Evolutionary conservation across 2,329 filamentous ascomycete species (phyloP), one percentile per base, ranked within the genome.

Genomic region (Trichoderma sp.): DNA sequence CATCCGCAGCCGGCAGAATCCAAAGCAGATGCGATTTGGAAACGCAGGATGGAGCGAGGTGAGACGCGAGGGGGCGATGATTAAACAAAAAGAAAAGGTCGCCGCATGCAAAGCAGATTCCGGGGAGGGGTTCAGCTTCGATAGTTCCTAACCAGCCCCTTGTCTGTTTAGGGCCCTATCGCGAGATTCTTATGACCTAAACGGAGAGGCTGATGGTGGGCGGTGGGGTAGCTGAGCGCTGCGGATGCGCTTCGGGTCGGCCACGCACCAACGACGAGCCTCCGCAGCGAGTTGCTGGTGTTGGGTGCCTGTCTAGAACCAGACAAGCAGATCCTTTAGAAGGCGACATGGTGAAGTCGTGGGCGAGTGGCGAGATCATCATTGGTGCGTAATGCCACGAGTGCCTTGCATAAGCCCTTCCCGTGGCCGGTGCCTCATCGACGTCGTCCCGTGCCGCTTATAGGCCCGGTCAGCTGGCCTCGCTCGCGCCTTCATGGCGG

Each of bases 211-310:
- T 43, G 16, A n/a, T n/a, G 19, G 40, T 43, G 40, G 40, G 40
- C 19, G n/a, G 63, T 35, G 63, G 63, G 63, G 63, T 66, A 66
- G 63, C 63, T 66, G 53, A 66, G 24, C 40, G 40, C 49, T 57
- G 29, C 55, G 55, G 55, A 24, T 33, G 61, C 21, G 16, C 7
- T 24, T 31, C 33, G 37, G 53, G 29, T 53, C 33, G 21, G 21
- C 43, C 43, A 3, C 21, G n/a, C 19, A 24, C 10, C 43, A 21
- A 13, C 43, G n/a, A 49, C 14, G 21, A 21, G 2, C 13, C 47
- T 49, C 47, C 47, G 21, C 47, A 49, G 40, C 4, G 11, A 35
- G 4, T 31, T 31, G 29, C 29, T 31, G 29, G 29, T 31, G 29
- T 8, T 40, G 13, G 35, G 2, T 40, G 35, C 35, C 14, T 40